A percentile compares a stretch with the other conserved stretches of the same genome.
Conservation (phyloP, 176 grass and related monocot genomes). For the Ensete glaucum region DNA sequence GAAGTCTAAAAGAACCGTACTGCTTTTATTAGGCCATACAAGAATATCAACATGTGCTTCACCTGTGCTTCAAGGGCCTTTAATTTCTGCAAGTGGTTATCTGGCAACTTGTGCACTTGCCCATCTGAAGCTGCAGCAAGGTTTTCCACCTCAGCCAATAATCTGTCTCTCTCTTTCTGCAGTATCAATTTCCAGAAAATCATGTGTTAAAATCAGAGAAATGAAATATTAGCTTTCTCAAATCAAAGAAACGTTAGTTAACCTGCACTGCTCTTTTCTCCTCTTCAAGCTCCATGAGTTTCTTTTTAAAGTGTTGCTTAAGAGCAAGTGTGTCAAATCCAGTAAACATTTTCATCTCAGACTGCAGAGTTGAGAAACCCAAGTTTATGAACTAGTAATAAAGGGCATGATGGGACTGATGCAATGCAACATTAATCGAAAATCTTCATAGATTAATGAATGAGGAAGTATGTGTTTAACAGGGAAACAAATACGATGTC, state of each 20-base stretch:
- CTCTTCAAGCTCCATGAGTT: slow-evolving; percentile 96
- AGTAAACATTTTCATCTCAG: slow-evolving; percentile 96
- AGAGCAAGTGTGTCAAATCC: slow-evolving; percentile 84
- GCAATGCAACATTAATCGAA: neutral
- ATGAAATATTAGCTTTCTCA: too few relatives aligned
- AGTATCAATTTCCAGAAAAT: neutral
- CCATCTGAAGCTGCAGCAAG: slow-evolving; percentile 65
- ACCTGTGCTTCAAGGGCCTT: slow-evolving; percentile 98
- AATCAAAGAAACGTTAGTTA: slow-evolving; percentile 18
- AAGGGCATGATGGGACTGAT: neutral
- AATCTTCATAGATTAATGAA: neutral
- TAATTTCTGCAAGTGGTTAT: slow-evolving; percentile 83
- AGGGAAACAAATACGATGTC: neutral
- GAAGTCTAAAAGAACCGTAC: neutral
- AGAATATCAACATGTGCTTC: slow-evolving; percentile 4
- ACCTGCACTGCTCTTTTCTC: slow-evolving; percentile 97
- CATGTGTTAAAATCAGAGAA: neutral
- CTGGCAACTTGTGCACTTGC: slow-evolving; percentile 72
- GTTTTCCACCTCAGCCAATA: slow-evolving; percentile 98
- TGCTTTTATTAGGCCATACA: neutral
- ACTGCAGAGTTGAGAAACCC: slow-evolving; percentile 31
- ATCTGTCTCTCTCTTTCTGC: slow-evolving; percentile 96
- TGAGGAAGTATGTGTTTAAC: neutral
- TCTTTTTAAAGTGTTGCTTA: slow-evolving; percentile 97
- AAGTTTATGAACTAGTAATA: neutral